Base-by-base conservation (phyloP, 306 rosid species). In the Gleditsia sinensis region DNA sequence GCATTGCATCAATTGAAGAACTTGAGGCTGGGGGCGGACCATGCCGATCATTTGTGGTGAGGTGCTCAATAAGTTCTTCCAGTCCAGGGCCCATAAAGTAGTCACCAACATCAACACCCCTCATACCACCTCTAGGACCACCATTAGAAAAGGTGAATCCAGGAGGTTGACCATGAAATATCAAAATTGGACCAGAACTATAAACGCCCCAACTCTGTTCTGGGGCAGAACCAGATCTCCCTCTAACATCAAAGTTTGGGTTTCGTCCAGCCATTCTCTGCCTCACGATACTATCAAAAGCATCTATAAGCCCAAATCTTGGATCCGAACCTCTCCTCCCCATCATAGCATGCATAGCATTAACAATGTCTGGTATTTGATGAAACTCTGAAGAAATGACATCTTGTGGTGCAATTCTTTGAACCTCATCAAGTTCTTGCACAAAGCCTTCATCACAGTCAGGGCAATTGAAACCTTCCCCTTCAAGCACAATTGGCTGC, bases 1-100 rank as follows among this genome's bases (percentile, higher is more conserved):
- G 94, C 92, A 91, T 80, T 24, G 97, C 87, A 24, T 89, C 85
- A 33, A 91, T 85, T 3, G 88, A 84, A 34, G 90, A 75, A n/a
- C 43, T 82, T 0, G 90, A 68, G 7, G 96, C 91, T 2, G 93
- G 96, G 3, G 90, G 65, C 0, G 90, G 90, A 36, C 89, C 93
- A 32, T 51, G 74, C 51, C 77, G 58, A 6, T 85, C 96, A 69
- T 75, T 83, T 40, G 43, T 21, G 9, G 78, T 51, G 57, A 85
- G 79, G 49, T 88, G 96, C 30, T 85, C 90, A 2, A 85, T 51
- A 45, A 91, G 67, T 50, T 77, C 83, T 63, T 86, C 86, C 14
- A 86, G 49, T 45, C 82, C 88, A 34, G 67, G 50, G 24, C 81
- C 88, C 65, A 76, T 28, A 37, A 86, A 80, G 74, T 73, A 58